Base-by-base conservation (phyloP, 768 basidiomycete genomes). In the Hericium rajendrae region DNA sequence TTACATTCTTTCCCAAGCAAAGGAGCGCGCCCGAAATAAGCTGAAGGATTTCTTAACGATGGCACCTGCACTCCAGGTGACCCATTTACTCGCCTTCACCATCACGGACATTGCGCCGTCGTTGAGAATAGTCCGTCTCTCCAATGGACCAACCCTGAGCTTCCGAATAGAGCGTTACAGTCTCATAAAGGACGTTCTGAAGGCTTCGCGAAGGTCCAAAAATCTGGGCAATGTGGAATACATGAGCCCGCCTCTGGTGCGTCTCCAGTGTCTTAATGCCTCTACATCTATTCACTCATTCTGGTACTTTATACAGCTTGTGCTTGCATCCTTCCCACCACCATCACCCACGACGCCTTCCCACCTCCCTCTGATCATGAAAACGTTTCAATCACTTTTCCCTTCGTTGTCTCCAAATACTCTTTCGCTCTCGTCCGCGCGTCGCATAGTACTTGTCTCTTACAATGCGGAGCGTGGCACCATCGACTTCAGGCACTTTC, bases 381-480 rank as follows among this genome's bases (percentile, higher is more conserved):
- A 97, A 71, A 83, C 93, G 58, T 97, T 99, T 74, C 97, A 98
- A 70, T 86, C 91, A 32, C 76, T 99, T 59, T 99, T 97, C 73
- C 97, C 97, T 4, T 88, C 97, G 0, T 89, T 99, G 50, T 78
- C 90, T 11, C 91, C 91, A 1, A 79, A 88, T 65, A 79, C 82
- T 37, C 77, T 93, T 68, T 80, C 83, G 20, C 83, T 92, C 53
- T 87, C 94, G 54, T 88, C 91, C 37, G 94, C 94, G 3, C 90
- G 97, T 37, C 84, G 97, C 64, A 87, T 99, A 56, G 91, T 98
- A 38, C 86, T 99, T 52, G 74, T 98, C 52, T 85, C 93, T 0
- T 97, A 97, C 76, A 93, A 93, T 70, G 72, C 87, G 18, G 86
- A 88, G 20, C 85, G 83, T 51, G 87, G 83, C 51, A 93, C 93